A percentile compares a stretch with the other conserved stretches of the same genome.
Evolutionary conservation across 768 basidiomycete genomes (phyloP).

Genomic region (Psilocybe sp.): DNA sequence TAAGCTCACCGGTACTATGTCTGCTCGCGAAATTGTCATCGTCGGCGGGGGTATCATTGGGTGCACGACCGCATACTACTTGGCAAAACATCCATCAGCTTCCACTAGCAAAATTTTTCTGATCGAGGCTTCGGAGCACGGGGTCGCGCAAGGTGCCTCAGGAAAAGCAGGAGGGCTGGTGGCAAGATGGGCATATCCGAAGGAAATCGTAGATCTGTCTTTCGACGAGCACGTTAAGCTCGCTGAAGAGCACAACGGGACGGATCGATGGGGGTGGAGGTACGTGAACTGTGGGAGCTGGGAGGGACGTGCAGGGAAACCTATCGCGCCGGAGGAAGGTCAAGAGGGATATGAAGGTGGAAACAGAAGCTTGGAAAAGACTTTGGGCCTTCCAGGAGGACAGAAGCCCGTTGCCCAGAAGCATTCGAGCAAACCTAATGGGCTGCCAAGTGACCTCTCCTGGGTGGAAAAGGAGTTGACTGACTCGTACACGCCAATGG

Average conservation of each 20-base stretch:
- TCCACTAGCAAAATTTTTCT: conserved; percentile 50
- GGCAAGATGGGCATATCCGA: conserved; percentile 82
- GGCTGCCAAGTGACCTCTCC: conserved; percentile 47
- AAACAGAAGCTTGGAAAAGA: conserved; percentile 55
- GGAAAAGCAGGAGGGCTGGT: conserved; percentile 86
- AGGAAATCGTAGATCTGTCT: conserved; percentile 66
- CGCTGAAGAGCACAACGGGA: conserved; percentile 66
- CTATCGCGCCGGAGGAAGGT: conserved; percentile 18
- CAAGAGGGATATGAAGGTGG: conserved; percentile 21
- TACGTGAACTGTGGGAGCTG: conserved; percentile 71
- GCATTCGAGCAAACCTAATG: conserved; percentile 22
- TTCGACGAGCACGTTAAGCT: conserved; percentile 74
- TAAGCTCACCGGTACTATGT: conserved; percentile 1
- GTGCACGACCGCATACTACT: conserved; percentile 79
- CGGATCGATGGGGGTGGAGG: conserved; percentile 80
- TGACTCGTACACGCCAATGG: conserved; percentile 60
- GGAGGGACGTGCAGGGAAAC: conserved; percentile 57
- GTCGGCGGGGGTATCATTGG: conserved; percentile 89
- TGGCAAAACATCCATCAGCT: conserved; percentile 52
- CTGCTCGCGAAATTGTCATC: conserved; percentile 54
- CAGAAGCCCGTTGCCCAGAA: conserved; percentile 16
- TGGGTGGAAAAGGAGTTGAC: conserved; percentile 62
- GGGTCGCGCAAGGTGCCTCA: conserved; percentile 75
- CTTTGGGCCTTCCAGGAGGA: conserved; percentile 39
- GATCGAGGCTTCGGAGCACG: conserved; percentile 65